A percentile compares a stretch with the other conserved stretches of the same genome.
Evolutionary conservation across 306 rosid genomes (phyloP).

Genomic region (Inga oerstediana): DNA sequence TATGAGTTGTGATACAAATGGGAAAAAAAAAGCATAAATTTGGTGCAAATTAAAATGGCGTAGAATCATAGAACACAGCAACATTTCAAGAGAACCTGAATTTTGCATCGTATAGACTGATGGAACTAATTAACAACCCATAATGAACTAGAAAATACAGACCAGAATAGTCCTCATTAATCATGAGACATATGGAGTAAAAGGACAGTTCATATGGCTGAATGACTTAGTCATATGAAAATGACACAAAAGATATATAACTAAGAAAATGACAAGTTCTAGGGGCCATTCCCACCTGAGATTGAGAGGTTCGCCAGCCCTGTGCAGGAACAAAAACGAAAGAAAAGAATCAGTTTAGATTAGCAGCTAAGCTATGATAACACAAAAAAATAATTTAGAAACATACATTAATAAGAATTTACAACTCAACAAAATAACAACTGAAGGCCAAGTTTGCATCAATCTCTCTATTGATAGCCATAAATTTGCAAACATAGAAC

Average conservation of each 20-base stretch:
- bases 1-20: background rate
- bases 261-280: background rate
- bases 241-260: background rate
- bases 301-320: slow-evolving; percentile 74
- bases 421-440: background rate
- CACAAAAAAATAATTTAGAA: background rate
- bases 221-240: background rate
- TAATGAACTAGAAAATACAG: background rate
- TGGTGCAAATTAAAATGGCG: background rate
- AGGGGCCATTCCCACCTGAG: slow-evolving; percentile 53
- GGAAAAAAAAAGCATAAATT: too few species aligned
- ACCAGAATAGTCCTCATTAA: background rate
- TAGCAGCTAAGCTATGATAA: background rate
- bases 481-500: background rate
- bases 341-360: slow-evolving; percentile 11
- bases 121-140: background rate
- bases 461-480: background rate
- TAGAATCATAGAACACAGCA: background rate
- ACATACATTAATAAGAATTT: background rate
- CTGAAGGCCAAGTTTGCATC: slow-evolving; percentile 10
- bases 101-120: background rate
- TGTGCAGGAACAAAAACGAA: slow-evolving; percentile 34
- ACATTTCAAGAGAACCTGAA: slow-evolving; percentile 4
- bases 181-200: background rate
- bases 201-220: background rate